A percentile compares a stretch with the other conserved stretches of the same genome.
Conservation (phyloP, 805 yeast species). For the Tetrapisispora taiwanensis region DNA sequence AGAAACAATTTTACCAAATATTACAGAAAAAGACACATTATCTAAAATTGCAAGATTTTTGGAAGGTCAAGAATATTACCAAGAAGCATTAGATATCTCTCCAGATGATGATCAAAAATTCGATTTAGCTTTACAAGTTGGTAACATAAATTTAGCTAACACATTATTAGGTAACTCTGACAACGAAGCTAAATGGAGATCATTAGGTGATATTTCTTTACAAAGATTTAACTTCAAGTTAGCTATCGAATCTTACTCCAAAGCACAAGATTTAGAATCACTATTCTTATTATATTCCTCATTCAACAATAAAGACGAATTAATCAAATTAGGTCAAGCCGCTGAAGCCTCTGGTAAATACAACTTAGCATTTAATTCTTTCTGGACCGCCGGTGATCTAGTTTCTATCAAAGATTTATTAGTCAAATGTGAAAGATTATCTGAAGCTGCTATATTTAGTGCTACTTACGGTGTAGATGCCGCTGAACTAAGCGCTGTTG, state of each 20-base stretch:
- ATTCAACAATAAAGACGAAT: slow-evolving; percentile 54
- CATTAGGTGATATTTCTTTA: slow-evolving; percentile 80
- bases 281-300: slow-evolving; percentile 75
- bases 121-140: slow-evolving; percentile 75
- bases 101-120: slow-evolving; percentile 86
- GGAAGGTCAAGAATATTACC: slow-evolving; percentile 82
- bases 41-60: slow-evolving; percentile 81
- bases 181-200: slow-evolving; percentile 74
- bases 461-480: slow-evolving; percentile 50
- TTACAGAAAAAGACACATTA: slow-evolving; percentile 50
- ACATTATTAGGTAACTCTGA: slow-evolving; percentile 47
- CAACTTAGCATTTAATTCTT: slow-evolving; percentile 84
- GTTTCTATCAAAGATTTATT: slow-evolving; percentile 55
- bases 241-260: slow-evolving; percentile 70
- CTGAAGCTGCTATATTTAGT: slow-evolving; percentile 81
- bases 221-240: slow-evolving; percentile 66
- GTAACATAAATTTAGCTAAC: slow-evolving; percentile 60
- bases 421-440: slow-evolving; percentile 52
- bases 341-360: slow-evolving; percentile 71
- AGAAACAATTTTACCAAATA: slow-evolving; percentile 44
- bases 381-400: slow-evolving; percentile 76
- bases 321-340: slow-evolving; percentile 50
- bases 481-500: slow-evolving; percentile 35
- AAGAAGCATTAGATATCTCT: slow-evolving; percentile 74
- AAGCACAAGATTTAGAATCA: slow-evolving; percentile 74